These are phyloP conservation scores for Colletotrichum viniferum DNA, from an alignment of 2,329 filamentous ascomycete genomes.

Conservation along the genomic window DNA sequence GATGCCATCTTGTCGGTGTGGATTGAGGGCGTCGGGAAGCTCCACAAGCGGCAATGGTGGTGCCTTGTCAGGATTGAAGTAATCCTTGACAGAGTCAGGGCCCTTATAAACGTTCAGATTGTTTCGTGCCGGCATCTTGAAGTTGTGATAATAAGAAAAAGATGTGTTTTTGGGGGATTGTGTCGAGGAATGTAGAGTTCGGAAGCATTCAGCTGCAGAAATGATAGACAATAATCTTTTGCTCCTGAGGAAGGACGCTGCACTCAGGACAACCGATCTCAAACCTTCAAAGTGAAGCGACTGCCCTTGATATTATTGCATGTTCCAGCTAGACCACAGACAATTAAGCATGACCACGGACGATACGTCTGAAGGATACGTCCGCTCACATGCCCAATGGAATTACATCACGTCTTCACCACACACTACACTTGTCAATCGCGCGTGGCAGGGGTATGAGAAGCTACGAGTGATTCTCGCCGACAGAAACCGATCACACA, in stretches of 20 bases:
- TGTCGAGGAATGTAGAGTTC: neutral
- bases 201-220: neutral
- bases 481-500: neutral
- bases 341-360: neutral
- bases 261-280: neutral
- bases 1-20: constrained; percentile 60
- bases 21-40: constrained; percentile 62
- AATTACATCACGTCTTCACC: neutral
- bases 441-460: neutral
- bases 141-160: neutral
- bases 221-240: neutral
- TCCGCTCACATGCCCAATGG: neutral
- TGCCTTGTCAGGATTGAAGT: constrained; percentile 62
- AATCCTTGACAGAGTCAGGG: constrained; percentile 58
- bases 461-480: neutral
- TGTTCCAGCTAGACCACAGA: neutral
- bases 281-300: neutral
- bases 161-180: constrained; percentile 15
- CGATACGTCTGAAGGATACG: neutral
- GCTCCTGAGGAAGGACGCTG: neutral
- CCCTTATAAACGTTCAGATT: constrained; percentile 62
- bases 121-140: constrained; percentile 20
- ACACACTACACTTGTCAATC: neutral
- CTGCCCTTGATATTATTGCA: neutral
- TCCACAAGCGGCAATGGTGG: constrained; percentile 67